phyloP scores from a whole-genome alignment of 225 moss, liverwort and hornwort species.

The Sphagnum contortum region DNA sequence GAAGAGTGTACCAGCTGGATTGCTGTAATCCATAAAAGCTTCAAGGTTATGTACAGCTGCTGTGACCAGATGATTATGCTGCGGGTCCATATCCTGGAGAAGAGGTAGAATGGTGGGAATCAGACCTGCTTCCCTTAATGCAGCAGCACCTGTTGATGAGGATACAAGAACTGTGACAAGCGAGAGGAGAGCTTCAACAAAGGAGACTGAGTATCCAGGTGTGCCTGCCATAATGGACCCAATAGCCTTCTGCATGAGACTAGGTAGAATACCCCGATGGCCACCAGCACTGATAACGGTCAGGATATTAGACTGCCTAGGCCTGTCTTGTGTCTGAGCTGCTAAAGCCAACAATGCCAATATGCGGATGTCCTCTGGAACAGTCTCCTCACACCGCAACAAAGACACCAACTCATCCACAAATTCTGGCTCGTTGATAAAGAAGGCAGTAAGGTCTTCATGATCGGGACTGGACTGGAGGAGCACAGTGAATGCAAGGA shows the following conservation, averaged over 20 bases:
- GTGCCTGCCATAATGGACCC: conserved; percentile 62
- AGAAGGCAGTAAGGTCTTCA: conserved; percentile 92
- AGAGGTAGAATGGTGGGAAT: conserved; percentile 91
- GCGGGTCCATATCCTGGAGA: conserved; percentile 76
- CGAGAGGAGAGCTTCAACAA: conserved; percentile 82
- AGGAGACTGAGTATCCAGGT: conserved; percentile 55
- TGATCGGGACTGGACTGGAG: conserved; percentile 96
- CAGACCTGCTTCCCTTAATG: conserved; percentile 83
- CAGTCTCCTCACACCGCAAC: conserved; percentile 73
- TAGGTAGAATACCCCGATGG: conserved; percentile 88
- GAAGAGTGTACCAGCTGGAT: conserved; percentile 90
- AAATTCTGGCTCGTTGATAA: conserved; percentile 93
- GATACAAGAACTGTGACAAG: conserved; percentile 89
- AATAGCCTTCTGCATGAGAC: conserved; percentile 92
- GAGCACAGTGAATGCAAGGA: conserved; percentile 86
- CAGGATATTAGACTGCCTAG: conserved; percentile 84
- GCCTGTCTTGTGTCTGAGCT: conserved; percentile 92
- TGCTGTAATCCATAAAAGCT: conserved; percentile 99
- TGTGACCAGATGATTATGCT: conserved; percentile 82
- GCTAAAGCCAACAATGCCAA: conserved; percentile 86
- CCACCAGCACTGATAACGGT: conserved; percentile 97
- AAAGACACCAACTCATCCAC: conserved; percentile 87
- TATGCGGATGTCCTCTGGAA: conserved; percentile 77
- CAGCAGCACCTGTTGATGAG: conserved; percentile 88
- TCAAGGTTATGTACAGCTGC: conserved; percentile 94